Conservation (phyloP, 1,284 basidiomycete genomes). For the Leccinum solheimii region DNA sequence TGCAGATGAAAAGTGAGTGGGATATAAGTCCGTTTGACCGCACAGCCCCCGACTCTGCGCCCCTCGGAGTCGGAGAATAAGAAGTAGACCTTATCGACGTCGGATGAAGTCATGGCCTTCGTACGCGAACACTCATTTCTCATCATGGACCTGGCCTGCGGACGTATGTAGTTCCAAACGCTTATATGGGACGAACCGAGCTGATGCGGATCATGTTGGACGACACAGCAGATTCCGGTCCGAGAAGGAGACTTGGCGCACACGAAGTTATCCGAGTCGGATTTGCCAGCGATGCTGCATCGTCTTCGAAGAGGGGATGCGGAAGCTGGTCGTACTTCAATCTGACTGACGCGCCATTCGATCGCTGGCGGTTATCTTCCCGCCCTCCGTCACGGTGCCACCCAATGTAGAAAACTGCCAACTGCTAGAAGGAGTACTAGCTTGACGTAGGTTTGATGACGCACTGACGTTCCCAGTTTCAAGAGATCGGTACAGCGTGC, state of each 20-base stretch:
- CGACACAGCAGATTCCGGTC: neutral
- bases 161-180: neutral
- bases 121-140: slow-evolving; percentile 1
- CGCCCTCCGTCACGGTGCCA: neutral
- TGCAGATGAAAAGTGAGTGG: slow-evolving; percentile 1
- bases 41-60: slow-evolving; percentile 10
- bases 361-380: slow-evolving; percentile 9
- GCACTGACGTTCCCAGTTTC: slow-evolving; percentile 9
- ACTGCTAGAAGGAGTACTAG: neutral
- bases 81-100: slow-evolving; percentile 17
- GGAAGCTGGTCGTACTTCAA: slow-evolving; percentile 1
- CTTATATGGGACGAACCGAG: neutral
- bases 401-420: slow-evolving; percentile 5
- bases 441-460: neutral
- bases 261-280: neutral
- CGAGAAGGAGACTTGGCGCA: neutral
- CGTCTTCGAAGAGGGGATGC: neutral
- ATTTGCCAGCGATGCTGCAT: slow-evolving; percentile 1
- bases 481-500: neutral
- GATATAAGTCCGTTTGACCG: slow-evolving; percentile 6
- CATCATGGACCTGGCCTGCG: slow-evolving; percentile 6
- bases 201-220: neutral
- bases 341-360: slow-evolving; percentile 6
- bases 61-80: slow-evolving; percentile 24
- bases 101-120: slow-evolving; percentile 12